Conservation (phyloP, 1,139 yeast genomes). For the Suhomyces ambrosiae region DNA sequence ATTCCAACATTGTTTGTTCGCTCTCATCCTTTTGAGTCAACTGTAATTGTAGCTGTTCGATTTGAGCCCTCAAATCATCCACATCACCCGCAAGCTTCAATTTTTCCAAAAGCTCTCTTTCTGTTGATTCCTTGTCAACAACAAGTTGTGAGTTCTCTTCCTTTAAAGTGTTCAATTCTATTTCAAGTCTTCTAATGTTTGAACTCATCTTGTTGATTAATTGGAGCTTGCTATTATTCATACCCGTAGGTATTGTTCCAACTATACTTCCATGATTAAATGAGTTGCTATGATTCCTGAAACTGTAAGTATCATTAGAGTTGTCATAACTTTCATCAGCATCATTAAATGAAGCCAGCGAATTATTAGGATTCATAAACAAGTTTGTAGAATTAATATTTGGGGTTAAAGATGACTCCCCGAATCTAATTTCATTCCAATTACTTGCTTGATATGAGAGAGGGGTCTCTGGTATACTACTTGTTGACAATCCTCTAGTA, state of each 20-base stretch:
- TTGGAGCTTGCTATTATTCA: constrained; percentile 46
- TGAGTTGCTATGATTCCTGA: constrained; percentile 7
- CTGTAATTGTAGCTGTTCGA: constrained; percentile 38
- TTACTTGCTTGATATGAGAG: constrained; percentile 5
- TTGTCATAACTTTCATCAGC: constrained; percentile 9
- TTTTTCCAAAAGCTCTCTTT: constrained; percentile 58
- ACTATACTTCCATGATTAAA: constrained; percentile 14
- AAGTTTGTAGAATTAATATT: constrained; percentile 27
- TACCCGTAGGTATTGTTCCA: constrained; percentile 19
- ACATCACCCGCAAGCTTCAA: constrained; percentile 54
- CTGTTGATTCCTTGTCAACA: constrained; percentile 64
- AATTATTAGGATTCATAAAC: constrained; percentile 17
- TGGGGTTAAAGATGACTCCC: constrained; percentile 32
- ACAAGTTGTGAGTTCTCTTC: constrained; percentile 61
- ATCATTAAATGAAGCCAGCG: constrained; percentile 14
- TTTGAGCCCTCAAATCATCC: constrained; percentile 34
- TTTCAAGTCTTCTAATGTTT: constrained; percentile 76
- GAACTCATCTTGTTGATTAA: constrained; percentile 71
- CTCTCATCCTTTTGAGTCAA: constrained; percentile 41
- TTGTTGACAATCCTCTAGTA: constrained; percentile 8
- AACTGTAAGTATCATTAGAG: constrained; percentile 4
- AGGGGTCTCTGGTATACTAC: constrained; percentile 11
- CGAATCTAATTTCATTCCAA: constrained; percentile 29
- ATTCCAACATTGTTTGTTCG: constrained; percentile 66
- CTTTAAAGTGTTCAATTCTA: constrained; percentile 66